phyloP scores from a whole-genome alignment of 2,329 filamentous ascomycete genomes.

The Monosporascus sp. region DNA sequence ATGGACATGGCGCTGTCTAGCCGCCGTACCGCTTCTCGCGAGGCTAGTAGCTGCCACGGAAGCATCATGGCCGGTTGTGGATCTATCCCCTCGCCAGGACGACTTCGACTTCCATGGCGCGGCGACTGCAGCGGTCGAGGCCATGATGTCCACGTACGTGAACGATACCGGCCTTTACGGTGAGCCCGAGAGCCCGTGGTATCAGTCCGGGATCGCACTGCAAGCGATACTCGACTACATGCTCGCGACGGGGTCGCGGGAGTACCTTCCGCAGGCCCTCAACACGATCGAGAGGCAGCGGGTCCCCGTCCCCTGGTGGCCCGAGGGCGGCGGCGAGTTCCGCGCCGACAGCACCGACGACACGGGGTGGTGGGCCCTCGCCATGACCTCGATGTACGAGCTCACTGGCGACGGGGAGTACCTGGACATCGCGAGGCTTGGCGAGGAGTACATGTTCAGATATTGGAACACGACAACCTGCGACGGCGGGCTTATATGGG shows the following conservation, averaged over 20 bases:
- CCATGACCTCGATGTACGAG: conserved; percentile 42
- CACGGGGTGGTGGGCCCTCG: conserved; percentile 48
- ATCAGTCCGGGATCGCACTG: conserved; percentile 32
- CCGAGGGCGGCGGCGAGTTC: conserved; percentile 31
- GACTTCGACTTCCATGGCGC: background rate
- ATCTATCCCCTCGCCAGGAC: background rate
- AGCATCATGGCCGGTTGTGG: background rate
- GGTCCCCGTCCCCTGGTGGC: conserved; percentile 29
- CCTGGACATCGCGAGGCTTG: conserved; percentile 36
- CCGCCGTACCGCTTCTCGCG: background rate
- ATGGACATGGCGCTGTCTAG: background rate
- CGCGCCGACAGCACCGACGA: conserved; percentile 37
- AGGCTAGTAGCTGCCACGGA: background rate
- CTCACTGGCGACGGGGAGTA: conserved; percentile 38
- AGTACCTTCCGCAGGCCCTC: conserved; percentile 25
- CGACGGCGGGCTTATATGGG: conserved; percentile 38
- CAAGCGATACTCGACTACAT: conserved; percentile 32
- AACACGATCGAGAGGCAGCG: conserved; percentile 29
- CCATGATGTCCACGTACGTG: conserved; percentile 31
- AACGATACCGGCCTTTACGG: conserved; percentile 27
- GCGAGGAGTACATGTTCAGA: conserved; percentile 42
- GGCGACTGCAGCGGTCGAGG: conserved; percentile 20
- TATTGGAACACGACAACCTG: conserved; percentile 38
- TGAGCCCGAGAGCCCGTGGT: conserved; percentile 29
- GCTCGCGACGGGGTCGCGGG: conserved; percentile 19